Percentiles rank a stretch among this genome's conserved stretches.
Conservation (phyloP, 2,329 filamentous ascomycete genomes). For the Cordyceps cateniannulata region DNA sequence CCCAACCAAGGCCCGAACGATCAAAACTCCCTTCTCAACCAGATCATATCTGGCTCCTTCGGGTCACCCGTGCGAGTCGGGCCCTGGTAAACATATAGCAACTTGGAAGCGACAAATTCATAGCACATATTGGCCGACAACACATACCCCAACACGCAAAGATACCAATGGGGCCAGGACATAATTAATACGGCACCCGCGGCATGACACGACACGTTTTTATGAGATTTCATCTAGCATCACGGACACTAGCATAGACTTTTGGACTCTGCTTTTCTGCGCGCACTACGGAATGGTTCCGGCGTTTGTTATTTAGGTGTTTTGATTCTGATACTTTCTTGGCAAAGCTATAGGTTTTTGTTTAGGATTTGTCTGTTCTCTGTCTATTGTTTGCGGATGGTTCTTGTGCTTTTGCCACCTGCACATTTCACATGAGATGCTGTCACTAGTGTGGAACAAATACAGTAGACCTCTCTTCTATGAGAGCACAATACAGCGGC, state of each 20-base stretch:
- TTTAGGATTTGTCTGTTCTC: background rate
- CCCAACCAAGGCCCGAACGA: constrained; percentile 30
- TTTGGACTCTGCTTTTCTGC: constrained; percentile 23
- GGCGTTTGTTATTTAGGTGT: constrained; percentile 24
- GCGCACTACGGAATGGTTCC: constrained; percentile 22
- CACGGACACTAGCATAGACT: constrained; percentile 31
- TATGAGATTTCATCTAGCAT: constrained; percentile 26
- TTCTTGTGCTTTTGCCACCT: constrained; percentile 21
- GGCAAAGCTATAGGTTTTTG: background rate
- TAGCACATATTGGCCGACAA: constrained; percentile 11
- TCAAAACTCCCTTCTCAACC: constrained; percentile 53
- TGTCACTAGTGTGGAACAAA: background rate
- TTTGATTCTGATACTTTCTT: background rate
- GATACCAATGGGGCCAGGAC: constrained; percentile 7
- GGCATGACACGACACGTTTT: constrained; percentile 24
- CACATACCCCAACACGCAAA: constrained; percentile 1
- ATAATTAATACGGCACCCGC: background rate
- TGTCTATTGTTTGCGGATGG: constrained; percentile 3
- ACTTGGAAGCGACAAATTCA: constrained; percentile 6
- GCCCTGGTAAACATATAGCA: constrained; percentile 42
- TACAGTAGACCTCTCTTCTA: constrained; percentile 6
- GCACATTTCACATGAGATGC: constrained; percentile 23
- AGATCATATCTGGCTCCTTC: constrained; percentile 55
- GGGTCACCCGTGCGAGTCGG: constrained; percentile 55
- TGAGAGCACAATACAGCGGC: background rate